These are phyloP conservation scores for Pyrenophora seminiperda DNA, from an alignment of 2,329 filamentous ascomycete species.

Conservation along the genomic window DNA sequence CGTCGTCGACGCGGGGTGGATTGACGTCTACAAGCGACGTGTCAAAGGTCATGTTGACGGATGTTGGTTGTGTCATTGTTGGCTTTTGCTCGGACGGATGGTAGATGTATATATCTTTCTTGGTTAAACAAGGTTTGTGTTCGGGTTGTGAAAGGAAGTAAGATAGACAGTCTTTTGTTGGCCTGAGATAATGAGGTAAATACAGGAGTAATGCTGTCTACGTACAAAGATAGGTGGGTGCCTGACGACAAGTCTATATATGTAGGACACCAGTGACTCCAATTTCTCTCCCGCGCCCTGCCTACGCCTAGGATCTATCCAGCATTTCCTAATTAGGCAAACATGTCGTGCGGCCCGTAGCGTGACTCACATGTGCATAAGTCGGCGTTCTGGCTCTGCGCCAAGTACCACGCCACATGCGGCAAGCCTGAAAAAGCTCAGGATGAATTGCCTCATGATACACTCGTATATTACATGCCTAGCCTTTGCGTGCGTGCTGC, in stretches of 20 bases:
- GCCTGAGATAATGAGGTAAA: too few relatives aligned
- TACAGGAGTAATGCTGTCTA: too few relatives aligned
- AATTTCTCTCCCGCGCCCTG: constrained; percentile 15
- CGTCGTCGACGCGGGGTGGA: constrained; percentile 6
- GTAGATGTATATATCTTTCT: not conserved
- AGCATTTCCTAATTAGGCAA: constrained; percentile 27
- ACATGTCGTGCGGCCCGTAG: constrained; percentile 34
- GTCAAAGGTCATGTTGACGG: constrained; percentile 47
- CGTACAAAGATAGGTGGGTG: constrained; percentile 8
- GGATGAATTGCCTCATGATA: not conserved
- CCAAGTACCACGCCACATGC: constrained; percentile 2
- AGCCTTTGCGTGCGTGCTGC: not conserved
- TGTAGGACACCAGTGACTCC: constrained; percentile 26
- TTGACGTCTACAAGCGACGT: constrained; percentile 46
- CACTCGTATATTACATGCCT: not conserved
- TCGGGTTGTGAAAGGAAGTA: not conserved
- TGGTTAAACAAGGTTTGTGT: not conserved
- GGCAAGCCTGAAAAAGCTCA: not conserved
- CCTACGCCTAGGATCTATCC: constrained; percentile 21
- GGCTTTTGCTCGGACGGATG: not conserved
- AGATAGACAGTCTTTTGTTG: not conserved
- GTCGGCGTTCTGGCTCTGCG: constrained; percentile 8
- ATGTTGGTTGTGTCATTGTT: constrained; percentile 45
- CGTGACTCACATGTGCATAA: constrained; percentile 40
- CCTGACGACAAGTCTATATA: constrained; percentile 21